These are phyloP conservation scores for Fusarium tuaranense DNA, from an alignment of 2,329 filamentous ascomycete species.

Conservation along the genomic window DNA sequence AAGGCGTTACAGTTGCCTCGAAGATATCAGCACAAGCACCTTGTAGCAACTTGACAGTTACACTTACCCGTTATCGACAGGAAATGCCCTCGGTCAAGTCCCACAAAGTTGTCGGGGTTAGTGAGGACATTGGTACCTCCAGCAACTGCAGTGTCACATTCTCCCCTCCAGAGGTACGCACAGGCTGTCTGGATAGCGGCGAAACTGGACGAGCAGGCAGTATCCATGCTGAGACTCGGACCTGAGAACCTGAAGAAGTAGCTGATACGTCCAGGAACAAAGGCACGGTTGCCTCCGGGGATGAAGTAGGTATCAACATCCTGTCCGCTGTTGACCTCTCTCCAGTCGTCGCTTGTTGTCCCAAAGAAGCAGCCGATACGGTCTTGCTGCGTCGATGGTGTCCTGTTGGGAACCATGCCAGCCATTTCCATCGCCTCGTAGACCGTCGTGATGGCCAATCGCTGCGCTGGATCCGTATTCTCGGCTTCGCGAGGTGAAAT, in stretches of 20 bases:
- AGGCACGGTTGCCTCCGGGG: conserved; percentile 50
- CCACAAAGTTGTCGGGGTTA: conserved; percentile 74
- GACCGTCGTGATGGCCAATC: conserved; percentile 78
- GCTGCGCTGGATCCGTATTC: conserved; percentile 81
- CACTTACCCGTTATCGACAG: conserved; percentile 58
- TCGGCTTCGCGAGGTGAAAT: conserved; percentile 84
- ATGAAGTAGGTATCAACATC: conserved; percentile 72
- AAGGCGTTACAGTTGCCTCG: conserved; percentile 71
- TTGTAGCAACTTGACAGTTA: not conserved
- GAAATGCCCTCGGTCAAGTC: conserved; percentile 74
- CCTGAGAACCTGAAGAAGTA: conserved; percentile 81
- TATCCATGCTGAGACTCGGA: conserved; percentile 78
- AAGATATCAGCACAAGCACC: conserved; percentile 74
- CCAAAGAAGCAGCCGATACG: conserved; percentile 70
- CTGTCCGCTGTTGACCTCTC: conserved; percentile 79
- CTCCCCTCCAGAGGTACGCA: conserved; percentile 71
- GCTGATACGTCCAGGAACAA: conserved; percentile 50
- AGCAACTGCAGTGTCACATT: conserved; percentile 74
- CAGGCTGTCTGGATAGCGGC: conserved; percentile 73
- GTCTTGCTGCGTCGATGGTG: conserved; percentile 70
- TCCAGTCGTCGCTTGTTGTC: conserved; percentile 79
- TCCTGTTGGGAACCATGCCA: conserved; percentile 75
- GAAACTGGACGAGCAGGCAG: conserved; percentile 79
- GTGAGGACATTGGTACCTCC: conserved; percentile 74
- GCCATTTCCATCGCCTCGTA: conserved; percentile 85